A percentile compares a stretch with the other conserved stretches of the same genome.
These are phyloP conservation scores for Crithidia mellificae DNA, from an alignment of 208 protist genomes.

Conservation along the genomic window DNA sequence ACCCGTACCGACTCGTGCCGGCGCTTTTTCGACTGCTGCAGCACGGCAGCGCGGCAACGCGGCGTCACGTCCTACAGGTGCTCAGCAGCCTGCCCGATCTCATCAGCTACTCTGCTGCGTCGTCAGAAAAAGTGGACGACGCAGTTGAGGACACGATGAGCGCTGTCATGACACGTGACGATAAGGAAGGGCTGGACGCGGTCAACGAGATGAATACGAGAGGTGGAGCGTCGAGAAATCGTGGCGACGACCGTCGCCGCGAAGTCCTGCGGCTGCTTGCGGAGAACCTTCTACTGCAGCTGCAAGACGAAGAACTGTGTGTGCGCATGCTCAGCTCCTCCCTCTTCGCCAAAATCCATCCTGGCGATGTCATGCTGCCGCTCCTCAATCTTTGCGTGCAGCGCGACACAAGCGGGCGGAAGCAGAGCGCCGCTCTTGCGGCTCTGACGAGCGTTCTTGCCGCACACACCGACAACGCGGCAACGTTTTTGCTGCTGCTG, in stretches of 20 bases:
- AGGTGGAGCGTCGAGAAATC: not conserved
- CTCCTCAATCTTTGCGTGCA: slow-evolving; percentile 62
- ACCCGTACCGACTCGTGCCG: slow-evolving; percentile 69
- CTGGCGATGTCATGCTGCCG: slow-evolving; percentile 69
- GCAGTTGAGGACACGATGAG: too few species aligned
- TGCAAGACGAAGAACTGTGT: slow-evolving; percentile 79
- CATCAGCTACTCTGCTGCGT: not conserved
- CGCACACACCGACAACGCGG: slow-evolving; percentile 47
- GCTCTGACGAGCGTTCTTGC: slow-evolving; percentile 53
- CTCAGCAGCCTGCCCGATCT: slow-evolving; percentile 60
- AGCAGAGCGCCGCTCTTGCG: slow-evolving; percentile 49
- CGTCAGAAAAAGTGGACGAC: not conserved
- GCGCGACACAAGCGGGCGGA: slow-evolving; percentile 46
- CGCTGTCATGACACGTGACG: not conserved
- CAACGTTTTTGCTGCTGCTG: slow-evolving; percentile 16
- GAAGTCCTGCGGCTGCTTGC: slow-evolving; percentile 66
- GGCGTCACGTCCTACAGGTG: slow-evolving; percentile 77
- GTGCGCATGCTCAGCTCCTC: slow-evolving; percentile 63
- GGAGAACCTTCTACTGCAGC: slow-evolving; percentile 69
- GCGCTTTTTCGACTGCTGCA: slow-evolving; percentile 76
- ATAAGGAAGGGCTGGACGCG: not conserved
- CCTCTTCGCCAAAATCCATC: slow-evolving; percentile 79
- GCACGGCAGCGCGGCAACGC: slow-evolving; percentile 46
- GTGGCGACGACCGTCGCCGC: slow-evolving; percentile 31
- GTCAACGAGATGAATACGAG: not conserved